phyloP scores from a whole-genome alignment of 108 stramenopile genomes.

The Fragilaria crotonensis region DNA sequence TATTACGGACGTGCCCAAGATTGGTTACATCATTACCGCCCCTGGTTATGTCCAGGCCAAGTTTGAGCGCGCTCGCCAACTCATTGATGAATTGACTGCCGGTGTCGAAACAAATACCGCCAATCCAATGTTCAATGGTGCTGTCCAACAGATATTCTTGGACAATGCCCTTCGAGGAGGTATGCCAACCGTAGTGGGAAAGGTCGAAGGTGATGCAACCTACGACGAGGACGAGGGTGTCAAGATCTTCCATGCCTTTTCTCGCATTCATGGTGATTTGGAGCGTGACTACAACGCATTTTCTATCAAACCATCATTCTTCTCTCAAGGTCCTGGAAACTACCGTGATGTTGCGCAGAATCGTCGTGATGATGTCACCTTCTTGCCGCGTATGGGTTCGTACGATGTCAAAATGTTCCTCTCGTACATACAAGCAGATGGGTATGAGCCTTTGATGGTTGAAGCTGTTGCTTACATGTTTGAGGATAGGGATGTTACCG shows the following conservation, averaged over 20 bases:
- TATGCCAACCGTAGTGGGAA: conserved; percentile 83
- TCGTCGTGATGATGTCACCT: conserved; percentile 88
- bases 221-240: conserved; percentile 72
- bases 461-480: conserved; percentile 78
- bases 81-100: conserved; percentile 78
- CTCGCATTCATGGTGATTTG: conserved; percentile 94
- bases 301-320: conserved; percentile 82
- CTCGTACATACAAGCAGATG: conserved; percentile 92
- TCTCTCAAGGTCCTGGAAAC: conserved; percentile 90
- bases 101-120: conserved; percentile 84
- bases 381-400: conserved; percentile 78
- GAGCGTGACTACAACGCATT: conserved; percentile 98
- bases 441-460: conserved; percentile 94
- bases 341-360: conserved; percentile 97
- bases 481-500: conserved; percentile 43
- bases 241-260: conserved; percentile 90
- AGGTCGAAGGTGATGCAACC: conserved; percentile 58
- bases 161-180: conserved; percentile 96
- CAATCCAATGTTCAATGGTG: conserved; percentile 83
- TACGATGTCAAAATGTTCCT: conserved; percentile 87
- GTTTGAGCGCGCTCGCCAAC: conserved; percentile 57
- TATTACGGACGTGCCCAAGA: conserved; percentile 56
- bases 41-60: conserved; percentile 64
- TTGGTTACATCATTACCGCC: conserved; percentile 55
- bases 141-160: conserved; percentile 89